These are phyloP conservation scores for Eimeria tenella DNA, from an alignment of 169 alveolate species.

Conservation along the genomic window DNA sequence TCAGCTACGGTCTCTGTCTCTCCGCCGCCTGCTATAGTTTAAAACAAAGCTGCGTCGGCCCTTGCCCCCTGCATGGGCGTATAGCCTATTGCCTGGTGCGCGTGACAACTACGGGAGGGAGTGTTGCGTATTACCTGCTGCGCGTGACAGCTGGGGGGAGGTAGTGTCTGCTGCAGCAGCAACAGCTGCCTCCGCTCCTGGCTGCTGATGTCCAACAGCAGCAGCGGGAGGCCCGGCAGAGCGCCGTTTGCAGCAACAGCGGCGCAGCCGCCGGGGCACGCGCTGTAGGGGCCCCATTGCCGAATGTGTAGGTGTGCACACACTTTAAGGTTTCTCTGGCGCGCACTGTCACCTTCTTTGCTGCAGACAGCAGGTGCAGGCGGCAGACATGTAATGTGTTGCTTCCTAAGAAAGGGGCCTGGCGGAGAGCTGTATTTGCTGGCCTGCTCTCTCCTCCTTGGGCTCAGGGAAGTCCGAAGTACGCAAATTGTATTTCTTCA, in stretches of 20 bases:
- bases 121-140: too few relatives aligned
- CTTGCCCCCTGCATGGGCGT: too few relatives aligned
- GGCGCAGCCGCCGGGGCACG: conserved; percentile 36
- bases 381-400: too few relatives aligned
- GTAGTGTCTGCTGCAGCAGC: neutral
- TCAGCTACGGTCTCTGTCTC: too few relatives aligned
- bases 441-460: neutral
- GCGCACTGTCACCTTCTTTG: neutral
- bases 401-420: neutral
- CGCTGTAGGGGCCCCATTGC: conserved; percentile 41
- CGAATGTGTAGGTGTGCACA: neutral
- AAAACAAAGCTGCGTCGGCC: too few relatives aligned
- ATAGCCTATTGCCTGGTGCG: too few relatives aligned
- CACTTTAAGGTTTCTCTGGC: neutral
- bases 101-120: too few relatives aligned
- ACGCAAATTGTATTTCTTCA: neutral
- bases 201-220: neutral
- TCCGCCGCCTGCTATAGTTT: too few relatives aligned
- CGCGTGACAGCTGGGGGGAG: too few relatives aligned
- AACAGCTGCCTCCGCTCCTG: conserved; percentile 2
- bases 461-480: neutral
- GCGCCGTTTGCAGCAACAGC: conserved; percentile 44
- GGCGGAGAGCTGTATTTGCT: neutral
- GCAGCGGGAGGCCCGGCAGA: neutral
- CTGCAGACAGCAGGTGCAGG: too few relatives aligned